phyloP scores from a whole-genome alignment of 306 rosid genomes.

The Medicago ruthenica region DNA sequence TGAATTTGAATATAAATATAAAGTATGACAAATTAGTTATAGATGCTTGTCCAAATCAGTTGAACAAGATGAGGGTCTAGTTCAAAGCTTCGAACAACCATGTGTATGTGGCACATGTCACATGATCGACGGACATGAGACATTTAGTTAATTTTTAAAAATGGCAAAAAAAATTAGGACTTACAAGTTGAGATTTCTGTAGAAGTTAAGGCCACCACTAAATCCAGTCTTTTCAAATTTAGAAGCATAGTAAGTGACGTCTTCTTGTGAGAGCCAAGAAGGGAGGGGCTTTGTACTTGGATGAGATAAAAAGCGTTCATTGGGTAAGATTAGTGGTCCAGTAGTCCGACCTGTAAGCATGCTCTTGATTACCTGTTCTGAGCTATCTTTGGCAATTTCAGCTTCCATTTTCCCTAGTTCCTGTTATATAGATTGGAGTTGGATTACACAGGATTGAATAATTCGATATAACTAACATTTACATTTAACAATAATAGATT shows the following conservation, averaged over 20 bases:
- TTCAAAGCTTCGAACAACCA: background rate
- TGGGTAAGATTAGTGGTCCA: conserved; percentile 44
- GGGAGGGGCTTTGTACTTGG: conserved; percentile 26
- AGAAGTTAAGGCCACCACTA: conserved; percentile 55
- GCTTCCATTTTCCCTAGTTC: conserved; percentile 41
- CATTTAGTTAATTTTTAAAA: background rate
- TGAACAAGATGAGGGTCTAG: background rate
- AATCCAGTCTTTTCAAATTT: conserved; percentile 52
- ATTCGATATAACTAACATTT: too few species aligned
- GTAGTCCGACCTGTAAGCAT: conserved; percentile 38
- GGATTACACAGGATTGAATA: background rate
- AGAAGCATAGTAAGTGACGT: conserved; percentile 44
- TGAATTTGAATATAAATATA: background rate
- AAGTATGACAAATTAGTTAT: too few species aligned
- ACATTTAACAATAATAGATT: too few species aligned
- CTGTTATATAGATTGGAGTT: background rate
- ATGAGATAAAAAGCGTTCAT: conserved; percentile 34
- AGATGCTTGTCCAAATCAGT: background rate
- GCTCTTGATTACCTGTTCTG: conserved; percentile 22
- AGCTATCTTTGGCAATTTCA: conserved; percentile 19
- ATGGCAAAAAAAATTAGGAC: background rate
- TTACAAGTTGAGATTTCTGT: conserved; percentile 45
- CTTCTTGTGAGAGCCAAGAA: conserved; percentile 53
- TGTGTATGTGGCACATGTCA: background rate
- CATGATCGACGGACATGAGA: too few species aligned